These are phyloP conservation scores for Trichomonas gallinae DNA, from an alignment of 208 protist genomes.

Conservation along the genomic window DNA sequence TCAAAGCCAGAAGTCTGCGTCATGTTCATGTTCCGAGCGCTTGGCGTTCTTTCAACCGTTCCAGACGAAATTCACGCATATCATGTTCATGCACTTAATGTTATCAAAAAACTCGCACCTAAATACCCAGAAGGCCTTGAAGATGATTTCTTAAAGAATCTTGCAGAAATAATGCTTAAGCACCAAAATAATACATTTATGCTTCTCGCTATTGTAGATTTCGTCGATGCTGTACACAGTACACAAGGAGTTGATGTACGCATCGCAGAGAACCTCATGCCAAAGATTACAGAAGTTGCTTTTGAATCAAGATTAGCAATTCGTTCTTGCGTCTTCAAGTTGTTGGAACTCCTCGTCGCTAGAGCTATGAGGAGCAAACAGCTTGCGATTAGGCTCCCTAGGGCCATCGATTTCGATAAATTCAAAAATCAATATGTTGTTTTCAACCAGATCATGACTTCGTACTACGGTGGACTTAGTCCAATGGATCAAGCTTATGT, in stretches of 20 bases:
- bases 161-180: not conserved
- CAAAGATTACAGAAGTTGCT: not conserved
- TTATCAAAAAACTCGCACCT: not conserved
- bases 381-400: not conserved
- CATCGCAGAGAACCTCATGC: not conserved
- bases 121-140: not conserved
- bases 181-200: not conserved
- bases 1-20: not conserved
- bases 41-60: not conserved
- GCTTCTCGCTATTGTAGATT: not conserved
- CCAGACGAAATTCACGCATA: not conserved
- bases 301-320: not conserved
- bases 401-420: not conserved
- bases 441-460: not conserved
- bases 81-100: not conserved
- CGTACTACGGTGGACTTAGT: not conserved
- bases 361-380: not conserved
- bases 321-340: not conserved
- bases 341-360: not conserved
- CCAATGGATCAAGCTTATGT: not conserved
- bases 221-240: not conserved
- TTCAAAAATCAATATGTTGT: not conserved
- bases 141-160: not conserved
- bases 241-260: not conserved
- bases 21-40: not conserved